A percentile compares a stretch with the other conserved stretches of the same genome.
Evolutionary conservation across 1,284 basidiomycete species (phyloP).

Genomic region (Schizophyllum amplum): DNA sequence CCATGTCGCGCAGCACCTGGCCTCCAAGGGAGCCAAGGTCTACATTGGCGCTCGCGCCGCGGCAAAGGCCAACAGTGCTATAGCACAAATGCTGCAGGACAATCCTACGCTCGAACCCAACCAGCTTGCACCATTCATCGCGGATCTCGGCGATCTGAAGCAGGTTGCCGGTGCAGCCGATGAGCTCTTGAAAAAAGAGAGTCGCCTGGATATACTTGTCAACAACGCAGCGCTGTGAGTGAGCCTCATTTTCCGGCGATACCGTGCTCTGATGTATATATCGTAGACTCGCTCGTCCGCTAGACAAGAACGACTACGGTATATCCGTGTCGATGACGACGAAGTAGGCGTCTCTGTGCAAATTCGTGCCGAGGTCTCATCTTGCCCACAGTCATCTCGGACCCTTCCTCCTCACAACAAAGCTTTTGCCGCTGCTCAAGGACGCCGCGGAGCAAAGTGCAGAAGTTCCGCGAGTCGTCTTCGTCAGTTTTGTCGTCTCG

Average conservation of each 20-base stretch:
- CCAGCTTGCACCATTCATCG: neutral
- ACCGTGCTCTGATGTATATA: neutral
- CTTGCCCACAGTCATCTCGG: neutral
- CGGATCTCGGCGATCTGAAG: neutral
- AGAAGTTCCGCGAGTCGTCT: neutral
- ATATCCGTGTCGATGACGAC: neutral
- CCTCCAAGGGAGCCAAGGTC: constrained; percentile 15
- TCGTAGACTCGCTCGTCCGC: neutral
- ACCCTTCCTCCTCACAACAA: neutral
- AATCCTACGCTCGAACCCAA: neutral
- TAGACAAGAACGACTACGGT: neutral
- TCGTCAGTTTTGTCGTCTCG: neutral
- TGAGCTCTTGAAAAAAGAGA: constrained; percentile 10
- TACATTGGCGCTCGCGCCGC: neutral
- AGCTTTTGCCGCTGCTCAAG: neutral
- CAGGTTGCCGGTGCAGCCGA: constrained; percentile 4
- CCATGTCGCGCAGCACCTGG: constrained; percentile 12
- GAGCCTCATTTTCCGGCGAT: neutral
- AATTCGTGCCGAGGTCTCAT: neutral
- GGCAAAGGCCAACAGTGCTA: neutral
- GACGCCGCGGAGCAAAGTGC: neutral
- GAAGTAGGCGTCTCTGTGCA: neutral
- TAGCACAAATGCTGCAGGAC: neutral
- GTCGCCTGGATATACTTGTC: constrained; percentile 8
- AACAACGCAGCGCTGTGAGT: constrained; percentile 2